Evolutionary conservation across 768 basidiomycete genomes (phyloP), one percentile per base, ranked within the genome.

Genomic region (Epithele typhae): DNA sequence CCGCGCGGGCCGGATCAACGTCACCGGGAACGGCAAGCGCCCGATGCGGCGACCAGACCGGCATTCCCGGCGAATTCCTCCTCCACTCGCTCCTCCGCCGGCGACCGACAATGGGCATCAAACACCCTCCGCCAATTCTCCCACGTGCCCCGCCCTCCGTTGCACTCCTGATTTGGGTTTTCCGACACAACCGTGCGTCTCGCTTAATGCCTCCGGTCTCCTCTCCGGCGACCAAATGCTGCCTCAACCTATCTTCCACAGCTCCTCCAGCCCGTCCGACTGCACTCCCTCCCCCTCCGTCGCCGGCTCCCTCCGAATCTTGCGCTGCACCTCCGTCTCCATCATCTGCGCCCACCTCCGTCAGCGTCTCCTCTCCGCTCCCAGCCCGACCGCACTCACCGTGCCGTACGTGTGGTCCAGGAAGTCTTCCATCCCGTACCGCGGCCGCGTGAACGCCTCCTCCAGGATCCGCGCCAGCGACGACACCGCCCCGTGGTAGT

Each of bases 361-460:
- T 30, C 24, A 10, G 15, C 30, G 25, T 37, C 36, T 22, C 35
- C 19, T n/a, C 6, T 2, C 18, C 35, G 17, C 37, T 15, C 4
- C 10, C 3, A 17, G 17, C 18, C 11, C 22, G 14, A 2, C 18
- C n/a, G 24, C 18, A 64, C 82, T 45, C 56, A 92, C 90, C 54
- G 90, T 91, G 32, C 74, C 77, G 58, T 91, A 92, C 2, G 88
- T 87, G 61, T 98, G 95, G 63, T 98, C 96, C 61, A 97, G 64
- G 64, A 98, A 99, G 62, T 98, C 95, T 55, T 98, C 95, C 80
- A 96, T 79, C 12, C 80, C 71, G 65, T 93, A 97, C 27, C 73
- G 75, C 15, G 85, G 90, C 60, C 95, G 97, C n/a, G 92, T 97
- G 68, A 99, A 96, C 4, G 87, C 84, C 61, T 94, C 92, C 11